Evolutionary conservation across 2,329 filamentous ascomycete species (phyloP), one percentile per base, ranked within the genome.

Genomic region (Penicillium brevicompactum): DNA sequence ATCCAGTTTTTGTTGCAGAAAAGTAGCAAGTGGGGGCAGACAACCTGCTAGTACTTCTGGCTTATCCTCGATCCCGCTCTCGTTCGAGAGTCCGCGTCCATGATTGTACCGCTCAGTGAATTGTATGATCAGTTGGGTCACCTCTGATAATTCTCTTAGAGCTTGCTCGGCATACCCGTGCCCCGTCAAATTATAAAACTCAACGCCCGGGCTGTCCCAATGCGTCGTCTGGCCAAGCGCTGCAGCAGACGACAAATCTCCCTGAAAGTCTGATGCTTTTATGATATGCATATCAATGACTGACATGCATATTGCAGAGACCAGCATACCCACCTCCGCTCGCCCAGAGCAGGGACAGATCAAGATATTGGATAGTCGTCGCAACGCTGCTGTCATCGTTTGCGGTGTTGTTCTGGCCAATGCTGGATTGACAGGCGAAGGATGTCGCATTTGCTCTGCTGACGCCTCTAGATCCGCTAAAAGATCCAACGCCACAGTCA

Each of bases 91-190:
- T 30, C n/a, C 42, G 32, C 27, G 5, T 2, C 21, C n/a, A 21
- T 27, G 7, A 7, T 42, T 40, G 22, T 57, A 59, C 3, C 51
- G 43, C 13, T 38, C 42, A 22, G 51, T 44, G 31, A 61, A 57
- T 16, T 57, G 58, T 32, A 57, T 37, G 30, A 55, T 52, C 14
- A 59, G 21, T 9, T 46, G 57, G 6, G 56, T 56, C 8, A 59
- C 10, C 14, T 57, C 45, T 3, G 56, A 55, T 22, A 59, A 51
- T 13, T 59, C 56, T 22, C 31, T 40, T 14, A 61, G 21, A 3
- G 51, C 51, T 11, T 10, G 45, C 13, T 51, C 31, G 10, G 48
- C 6, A 30, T 21, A 24, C 9, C 40, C 10, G 11, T 24, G 5
- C 13, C 13, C 24, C 34, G 30, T 22, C 14, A 32, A 30, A 1